A percentile compares a stretch with the other conserved stretches of the same genome.
Conservation (phyloP, 2,329 filamentous ascomycete genomes). For the Cladosporium sphaerospermum region DNA sequence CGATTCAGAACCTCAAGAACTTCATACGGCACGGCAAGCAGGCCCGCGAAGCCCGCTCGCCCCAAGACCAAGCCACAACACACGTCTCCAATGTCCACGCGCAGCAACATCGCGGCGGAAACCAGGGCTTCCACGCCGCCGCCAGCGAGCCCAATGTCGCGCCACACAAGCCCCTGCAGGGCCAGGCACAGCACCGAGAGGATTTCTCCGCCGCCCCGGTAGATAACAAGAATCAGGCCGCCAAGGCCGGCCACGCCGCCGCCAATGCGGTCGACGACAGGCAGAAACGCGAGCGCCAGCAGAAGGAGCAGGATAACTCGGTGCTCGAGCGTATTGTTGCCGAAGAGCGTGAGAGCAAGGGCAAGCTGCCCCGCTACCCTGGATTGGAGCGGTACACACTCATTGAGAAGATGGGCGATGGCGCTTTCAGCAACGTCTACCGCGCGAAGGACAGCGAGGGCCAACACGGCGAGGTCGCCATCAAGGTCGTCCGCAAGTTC, state of each 20-base stretch:
- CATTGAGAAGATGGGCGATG: conserved; percentile 96
- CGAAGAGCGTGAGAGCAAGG: conserved; percentile 80
- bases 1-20: conserved; percentile 94
- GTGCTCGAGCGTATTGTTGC: conserved; percentile 81
- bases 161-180: conserved; percentile 48
- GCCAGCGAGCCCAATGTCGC: conserved; percentile 57
- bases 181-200: conserved; percentile 37
- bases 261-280: conserved; percentile 57
- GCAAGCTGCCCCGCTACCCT: conserved; percentile 79
- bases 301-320: conserved; percentile 50
- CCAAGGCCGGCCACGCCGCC: conserved; percentile 60
- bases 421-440: conserved; percentile 98
- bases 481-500: conserved; percentile 98
- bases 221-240: conserved; percentile 58
- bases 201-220: conserved; percentile 58
- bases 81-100: conserved; percentile 60
- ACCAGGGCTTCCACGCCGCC: conserved; percentile 29
- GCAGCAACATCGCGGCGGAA: conserved; percentile 52
- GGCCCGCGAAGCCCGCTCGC: conserved; percentile 61
- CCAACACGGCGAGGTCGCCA: conserved; percentile 74
- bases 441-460: conserved; percentile 71
- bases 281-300: conserved; percentile 48
- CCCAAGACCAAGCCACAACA: conserved; percentile 56
- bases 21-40: conserved; percentile 98
- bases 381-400: conserved; percentile 81